Conservation (phyloP, 2,329 filamentous ascomycete species). For the Fusarium heterosporum region DNA sequence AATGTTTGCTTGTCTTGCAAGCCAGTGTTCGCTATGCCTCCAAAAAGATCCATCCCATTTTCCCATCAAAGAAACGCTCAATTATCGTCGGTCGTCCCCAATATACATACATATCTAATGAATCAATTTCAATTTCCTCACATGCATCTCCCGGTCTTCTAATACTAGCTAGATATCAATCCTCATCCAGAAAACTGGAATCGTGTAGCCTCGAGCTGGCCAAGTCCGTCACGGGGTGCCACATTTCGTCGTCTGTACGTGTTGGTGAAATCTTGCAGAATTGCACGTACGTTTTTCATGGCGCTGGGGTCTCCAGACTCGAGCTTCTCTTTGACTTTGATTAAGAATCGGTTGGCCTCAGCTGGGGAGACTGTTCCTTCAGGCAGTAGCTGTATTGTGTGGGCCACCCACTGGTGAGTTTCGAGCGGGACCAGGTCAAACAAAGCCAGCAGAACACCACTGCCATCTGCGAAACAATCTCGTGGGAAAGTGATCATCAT, state of each 20-base stretch:
- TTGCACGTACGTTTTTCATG: constrained; percentile 80
- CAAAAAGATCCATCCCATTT: constrained; percentile 25
- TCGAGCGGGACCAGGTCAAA: constrained; percentile 88
- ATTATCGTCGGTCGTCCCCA: constrained; percentile 43
- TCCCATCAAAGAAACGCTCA: constrained; percentile 37
- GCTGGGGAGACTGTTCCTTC: constrained; percentile 80
- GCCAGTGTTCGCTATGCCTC: constrained; percentile 29
- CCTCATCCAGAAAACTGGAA: constrained; percentile 77
- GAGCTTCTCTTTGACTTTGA: constrained; percentile 83
- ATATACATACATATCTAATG: constrained; percentile 32
- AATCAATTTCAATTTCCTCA: constrained; percentile 24
- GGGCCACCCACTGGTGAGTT: constrained; percentile 84
- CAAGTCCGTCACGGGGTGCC: constrained; percentile 91
- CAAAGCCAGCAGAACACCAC: constrained; percentile 87
- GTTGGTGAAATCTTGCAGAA: constrained; percentile 97
- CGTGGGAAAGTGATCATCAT: constrained; percentile 99
- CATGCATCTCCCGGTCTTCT: constrained; percentile 11
- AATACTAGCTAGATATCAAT: constrained; percentile 13
- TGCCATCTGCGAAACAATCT: constrained; percentile 95
- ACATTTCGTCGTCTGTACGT: constrained; percentile 93
- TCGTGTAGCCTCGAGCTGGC: constrained; percentile 84
- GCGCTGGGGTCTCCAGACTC: constrained; percentile 69
- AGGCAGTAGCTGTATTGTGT: constrained; percentile 86
- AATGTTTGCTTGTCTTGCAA: constrained; percentile 24
- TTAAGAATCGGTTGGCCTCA: constrained; percentile 84